phyloP scores from a whole-genome alignment of 352 stramenopile genomes.

The Pythium insidiosum region DNA sequence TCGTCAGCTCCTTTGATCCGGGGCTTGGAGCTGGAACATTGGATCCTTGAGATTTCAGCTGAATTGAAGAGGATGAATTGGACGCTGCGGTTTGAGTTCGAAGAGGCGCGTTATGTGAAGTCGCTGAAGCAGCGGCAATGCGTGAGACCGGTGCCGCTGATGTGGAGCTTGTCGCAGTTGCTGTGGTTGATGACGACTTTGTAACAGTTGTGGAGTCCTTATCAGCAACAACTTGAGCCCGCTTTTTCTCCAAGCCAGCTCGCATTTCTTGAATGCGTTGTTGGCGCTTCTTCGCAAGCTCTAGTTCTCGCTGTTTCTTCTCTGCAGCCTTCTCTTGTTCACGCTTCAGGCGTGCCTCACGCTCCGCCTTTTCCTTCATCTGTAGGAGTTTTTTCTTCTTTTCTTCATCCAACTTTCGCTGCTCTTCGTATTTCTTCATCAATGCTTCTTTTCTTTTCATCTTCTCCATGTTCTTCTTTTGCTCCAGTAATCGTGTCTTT shows the following conservation, averaged over 20 bases:
- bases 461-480: slow-evolving; percentile 63
- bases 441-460: slow-evolving; percentile 51
- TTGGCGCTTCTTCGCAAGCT: slow-evolving; percentile 50
- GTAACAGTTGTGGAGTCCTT: slow-evolving; percentile 14
- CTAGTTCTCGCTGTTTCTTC: slow-evolving; percentile 57
- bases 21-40: background rate
- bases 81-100: slow-evolving; percentile 3
- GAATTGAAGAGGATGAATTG: too few relatives aligned
- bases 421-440: slow-evolving; percentile 64
- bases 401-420: slow-evolving; percentile 52
- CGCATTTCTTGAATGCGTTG: slow-evolving; percentile 62
- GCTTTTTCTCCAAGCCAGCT: slow-evolving; percentile 63
- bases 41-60: too few relatives aligned
- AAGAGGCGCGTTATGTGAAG: too few relatives aligned
- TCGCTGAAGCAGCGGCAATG: background rate
- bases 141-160: background rate
- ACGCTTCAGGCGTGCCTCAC: slow-evolving; percentile 36
- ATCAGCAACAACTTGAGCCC: slow-evolving; percentile 37
- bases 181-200: slow-evolving; percentile 1
- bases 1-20: slow-evolving; percentile 20
- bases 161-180: slow-evolving; percentile 1
- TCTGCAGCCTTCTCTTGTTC: slow-evolving; percentile 38
- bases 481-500: slow-evolving; percentile 47
- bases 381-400: slow-evolving; percentile 48
- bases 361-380: slow-evolving; percentile 57